Percentiles rank a stretch among this genome's conserved stretches.
phyloP scores from a whole-genome alignment of 2,329 filamentous ascomycete species.

The Beauveria sp. region DNA sequence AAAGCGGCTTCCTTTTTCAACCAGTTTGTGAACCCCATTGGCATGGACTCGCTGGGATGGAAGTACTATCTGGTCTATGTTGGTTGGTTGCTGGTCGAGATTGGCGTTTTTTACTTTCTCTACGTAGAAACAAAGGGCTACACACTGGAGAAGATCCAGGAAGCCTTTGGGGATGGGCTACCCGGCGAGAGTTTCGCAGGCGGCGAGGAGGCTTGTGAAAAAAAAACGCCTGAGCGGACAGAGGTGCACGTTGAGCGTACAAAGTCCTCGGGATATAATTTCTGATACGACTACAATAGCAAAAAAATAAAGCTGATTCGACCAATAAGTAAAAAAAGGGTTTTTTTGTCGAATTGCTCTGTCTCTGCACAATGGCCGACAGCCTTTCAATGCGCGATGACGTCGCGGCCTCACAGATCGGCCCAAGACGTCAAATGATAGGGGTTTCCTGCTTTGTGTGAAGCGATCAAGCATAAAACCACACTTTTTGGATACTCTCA shows the following conservation, averaged over 20 bases:
- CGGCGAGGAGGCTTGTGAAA: not conserved
- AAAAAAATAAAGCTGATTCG: fast-evolving
- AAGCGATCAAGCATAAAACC: fast-evolving
- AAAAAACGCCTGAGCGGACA: not conserved
- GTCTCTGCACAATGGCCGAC: no score
- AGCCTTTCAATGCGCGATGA: no score
- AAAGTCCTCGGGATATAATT: not conserved
- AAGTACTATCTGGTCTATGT: not conserved
- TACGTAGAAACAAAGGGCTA: not conserved
- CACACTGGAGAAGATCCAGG: not conserved
- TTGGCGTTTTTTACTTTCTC: not conserved
- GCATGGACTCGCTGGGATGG: not conserved
- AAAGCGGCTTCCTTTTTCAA: no score
- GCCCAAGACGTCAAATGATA: no score
- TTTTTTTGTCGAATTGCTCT: no score
- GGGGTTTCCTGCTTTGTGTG: no score
- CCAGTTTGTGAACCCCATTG: not conserved
- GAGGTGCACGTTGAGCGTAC: not conserved
- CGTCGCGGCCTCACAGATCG: no score
- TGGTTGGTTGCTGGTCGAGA: not conserved
- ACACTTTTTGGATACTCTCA: no score
- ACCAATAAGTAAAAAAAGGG: no score
- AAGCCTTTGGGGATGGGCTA: not conserved
- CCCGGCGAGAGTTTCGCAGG: not conserved
- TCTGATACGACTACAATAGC: not conserved